These are phyloP conservation scores for Metschnikowia rubicola DNA, from an alignment of 805 yeast genomes.

Conservation along the genomic window DNA sequence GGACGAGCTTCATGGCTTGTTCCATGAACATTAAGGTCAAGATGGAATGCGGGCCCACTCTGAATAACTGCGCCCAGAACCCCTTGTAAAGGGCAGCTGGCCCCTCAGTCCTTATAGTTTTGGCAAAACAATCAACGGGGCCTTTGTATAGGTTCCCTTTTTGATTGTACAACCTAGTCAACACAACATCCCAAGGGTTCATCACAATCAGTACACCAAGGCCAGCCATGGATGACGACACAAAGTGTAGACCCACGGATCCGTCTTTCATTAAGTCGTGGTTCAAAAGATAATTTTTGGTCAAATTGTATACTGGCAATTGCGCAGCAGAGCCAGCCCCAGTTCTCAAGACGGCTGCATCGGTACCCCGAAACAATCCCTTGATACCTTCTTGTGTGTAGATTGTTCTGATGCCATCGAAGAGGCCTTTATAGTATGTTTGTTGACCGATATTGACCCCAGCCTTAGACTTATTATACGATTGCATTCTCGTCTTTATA, in stretches of 20 bases:
- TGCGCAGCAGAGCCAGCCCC: constrained; percentile 96
- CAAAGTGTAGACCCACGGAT: constrained; percentile 60
- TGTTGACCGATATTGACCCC: constrained; percentile 74
- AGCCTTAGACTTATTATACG: constrained; percentile 55
- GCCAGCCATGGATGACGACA: constrained; percentile 77
- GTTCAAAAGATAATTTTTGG: constrained; percentile 60
- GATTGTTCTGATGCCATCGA: constrained; percentile 65
- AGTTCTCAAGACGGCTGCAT: constrained; percentile 90
- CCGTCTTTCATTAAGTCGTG: constrained; percentile 57
- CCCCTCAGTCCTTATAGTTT: constrained; percentile 85
- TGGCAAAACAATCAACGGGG: constrained; percentile 82
- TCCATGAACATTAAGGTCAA: constrained; percentile 92
- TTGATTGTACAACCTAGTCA: constrained; percentile 94
- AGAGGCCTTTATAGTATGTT: constrained; percentile 72
- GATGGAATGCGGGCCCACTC: constrained; percentile 95
- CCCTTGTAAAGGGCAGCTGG: constrained; percentile 87
- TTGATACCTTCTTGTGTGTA: constrained; percentile 63
- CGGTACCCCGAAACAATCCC: constrained; percentile 88
- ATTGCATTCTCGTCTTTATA: constrained; percentile 95
- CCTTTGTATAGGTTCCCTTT: constrained; percentile 83
- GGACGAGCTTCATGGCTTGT: constrained; percentile 70
- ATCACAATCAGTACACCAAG: constrained; percentile 89
- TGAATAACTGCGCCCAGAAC: constrained; percentile 84
- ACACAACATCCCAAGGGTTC: constrained; percentile 96
- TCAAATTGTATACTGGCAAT: constrained; percentile 80